Base-by-base conservation (phyloP, 73 alveolate species). In the Stentor roeselii region DNA sequence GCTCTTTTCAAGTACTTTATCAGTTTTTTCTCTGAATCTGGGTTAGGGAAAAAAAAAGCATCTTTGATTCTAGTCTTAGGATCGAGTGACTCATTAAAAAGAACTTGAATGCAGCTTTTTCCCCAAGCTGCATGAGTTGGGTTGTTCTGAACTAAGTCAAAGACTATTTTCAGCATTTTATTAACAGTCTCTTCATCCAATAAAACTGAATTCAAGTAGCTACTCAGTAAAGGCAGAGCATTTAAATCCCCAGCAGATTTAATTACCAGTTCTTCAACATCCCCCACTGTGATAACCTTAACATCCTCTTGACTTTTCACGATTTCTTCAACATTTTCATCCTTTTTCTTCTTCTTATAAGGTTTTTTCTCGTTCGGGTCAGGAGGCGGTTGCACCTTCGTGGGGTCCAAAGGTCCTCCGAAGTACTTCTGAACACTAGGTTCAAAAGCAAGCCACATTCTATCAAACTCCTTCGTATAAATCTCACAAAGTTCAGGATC, bases 21-120 rank as follows among this genome's bases (percentile, higher is more conserved):
- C 34, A 91, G 80, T 59, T 74, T 84, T 35, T 21, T 50, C 27
- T 87, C 85, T 50, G 88, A 84, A n/a, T 75, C 80, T 42, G 59
- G 90, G 61, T 83, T 86, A 4, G 96, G 96, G 94, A 91, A 91
- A 90, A 91, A 91, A 76, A 91, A 42, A 3, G 92, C 90, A 59
- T 91, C 92, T 4, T 75, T 78, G 82, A 76, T 78, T 37, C 87
- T 75, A 42, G 94, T 88, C 60, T 76, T 78, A 3, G 95, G 91
- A 3, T 83, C 88, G 37, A 36, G 78, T 39, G 84, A 84, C 27
- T 90, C 92, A 3, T 83, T 88, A 74, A 61, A 60, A 39, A 67
- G 77, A 40, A 38, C 59, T 21, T 37, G 35, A 39, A 90, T 85
- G 75, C 59, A 60, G 41, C 42, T 40, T 67, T 67, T 67, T 67